Percentiles rank a stretch among this genome's conserved stretches.
These are phyloP conservation scores for Polyporus arcularius DNA, from an alignment of 768 basidiomycete species.

Conservation along the genomic window DNA sequence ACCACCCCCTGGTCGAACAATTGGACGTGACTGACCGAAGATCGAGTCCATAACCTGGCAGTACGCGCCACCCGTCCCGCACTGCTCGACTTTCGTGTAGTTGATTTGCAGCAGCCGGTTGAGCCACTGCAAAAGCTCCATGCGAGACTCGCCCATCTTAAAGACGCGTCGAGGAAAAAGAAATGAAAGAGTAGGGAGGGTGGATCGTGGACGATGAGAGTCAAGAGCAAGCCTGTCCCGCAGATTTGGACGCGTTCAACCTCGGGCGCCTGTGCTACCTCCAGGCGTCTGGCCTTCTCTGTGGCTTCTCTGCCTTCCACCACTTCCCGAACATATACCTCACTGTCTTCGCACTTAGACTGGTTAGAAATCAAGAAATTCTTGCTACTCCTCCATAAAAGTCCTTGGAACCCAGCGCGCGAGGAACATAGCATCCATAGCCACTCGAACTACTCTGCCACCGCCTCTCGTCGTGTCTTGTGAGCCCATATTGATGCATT, in stretches of 20 bases:
- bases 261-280: conserved; percentile 2
- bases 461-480: too few relatives aligned
- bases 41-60: conserved; percentile 95
- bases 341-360: too few relatives aligned
- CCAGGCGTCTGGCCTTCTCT: too few relatives aligned
- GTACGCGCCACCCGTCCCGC: conserved; percentile 89
- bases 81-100: conserved; percentile 93
- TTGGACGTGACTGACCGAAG: conserved; percentile 59
- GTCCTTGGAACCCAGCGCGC: too few relatives aligned
- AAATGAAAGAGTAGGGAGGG: conserved; percentile 9
- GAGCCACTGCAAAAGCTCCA: conserved; percentile 89
- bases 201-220: conserved; percentile 28
- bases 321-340: too few relatives aligned
- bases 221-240: conserved; percentile 6
- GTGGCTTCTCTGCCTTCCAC: too few relatives aligned
- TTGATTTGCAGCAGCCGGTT: conserved; percentile 91
- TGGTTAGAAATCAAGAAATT: too few relatives aligned
- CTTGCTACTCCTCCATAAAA: too few relatives aligned
- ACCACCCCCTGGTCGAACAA: neutral
- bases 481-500: too few relatives aligned
- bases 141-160: conserved; percentile 70
- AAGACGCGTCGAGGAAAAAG: conserved; percentile 17
- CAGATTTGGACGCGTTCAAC: conserved; percentile 6
- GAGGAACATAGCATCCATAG: too few relatives aligned
- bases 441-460: too few relatives aligned